Evolutionary conservation across 306 rosid genomes (phyloP).

Genomic region (Vachellia collinsii): DNA sequence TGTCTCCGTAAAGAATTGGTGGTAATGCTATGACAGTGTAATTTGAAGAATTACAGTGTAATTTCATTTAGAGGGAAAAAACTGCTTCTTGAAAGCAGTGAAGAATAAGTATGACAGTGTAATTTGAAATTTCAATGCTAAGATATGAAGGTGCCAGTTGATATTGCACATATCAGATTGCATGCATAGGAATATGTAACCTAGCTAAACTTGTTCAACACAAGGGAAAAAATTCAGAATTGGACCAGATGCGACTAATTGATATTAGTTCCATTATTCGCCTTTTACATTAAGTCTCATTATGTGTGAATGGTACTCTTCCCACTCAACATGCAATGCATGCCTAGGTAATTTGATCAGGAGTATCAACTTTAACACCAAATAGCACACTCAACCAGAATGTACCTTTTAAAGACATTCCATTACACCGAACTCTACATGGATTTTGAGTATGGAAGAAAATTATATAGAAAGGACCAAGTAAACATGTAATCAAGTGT

Average conservation of each 20-base stretch:
- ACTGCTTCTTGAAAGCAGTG: not conserved
- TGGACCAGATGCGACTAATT: not conserved
- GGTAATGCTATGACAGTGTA: not conserved
- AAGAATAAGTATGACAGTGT: not conserved
- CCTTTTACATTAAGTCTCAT: not conserved
- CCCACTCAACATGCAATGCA: not conserved
- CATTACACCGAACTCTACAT: not conserved
- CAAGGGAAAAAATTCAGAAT: not conserved
- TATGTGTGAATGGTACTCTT: not conserved
- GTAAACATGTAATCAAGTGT: not conserved
- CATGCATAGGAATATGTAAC: constrained; percentile 17
- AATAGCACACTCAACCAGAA: not conserved
- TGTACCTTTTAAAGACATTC: not conserved
- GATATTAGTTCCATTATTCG: not conserved
- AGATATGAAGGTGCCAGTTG: not conserved
- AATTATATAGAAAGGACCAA: not conserved
- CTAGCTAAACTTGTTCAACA: not conserved
- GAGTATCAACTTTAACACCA: not conserved
- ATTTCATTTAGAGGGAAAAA: not conserved
- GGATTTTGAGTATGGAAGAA: not conserved
- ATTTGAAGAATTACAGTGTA: no score
- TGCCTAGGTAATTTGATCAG: no score
- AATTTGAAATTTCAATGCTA: not conserved
- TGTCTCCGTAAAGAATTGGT: not conserved
- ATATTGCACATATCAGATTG: constrained; percentile 27